Evolutionary conservation across 2,329 filamentous ascomycete species (phyloP), one percentile per base, ranked within the genome.

Genomic region (Teratosphaeria gauchensis): DNA sequence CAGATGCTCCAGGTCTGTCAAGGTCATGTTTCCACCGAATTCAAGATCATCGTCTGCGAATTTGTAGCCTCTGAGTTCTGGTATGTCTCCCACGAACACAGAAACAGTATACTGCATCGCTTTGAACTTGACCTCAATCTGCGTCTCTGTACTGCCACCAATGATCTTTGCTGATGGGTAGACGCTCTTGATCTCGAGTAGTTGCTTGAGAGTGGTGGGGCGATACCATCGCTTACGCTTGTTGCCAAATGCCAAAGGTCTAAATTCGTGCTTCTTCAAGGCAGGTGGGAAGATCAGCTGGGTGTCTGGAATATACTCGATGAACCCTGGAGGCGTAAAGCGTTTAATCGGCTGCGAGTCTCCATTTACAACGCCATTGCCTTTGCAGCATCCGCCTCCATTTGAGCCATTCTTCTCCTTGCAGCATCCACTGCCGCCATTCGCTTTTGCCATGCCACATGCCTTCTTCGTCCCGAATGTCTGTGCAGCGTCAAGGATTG

Each of bases 41-140:
- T 96, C 90, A n/a, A 97, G 75, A 65, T 90, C 81, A 59, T 95
- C 85, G 4, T 92, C 86, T 51, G 88, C 80, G 71, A 96, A 87
- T 3, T 78, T 80, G 70, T 90, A 97, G 64, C 92, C 87, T 12
- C 90, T 82, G 59, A 99, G 77, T 74, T 97, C 94, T 0, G 89
- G 79, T 59, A 99, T 96, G 68, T 99, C 94, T 11, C 92, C 92
- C 9, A 97, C 89, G 65, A 88, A 97, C 0, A 99, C 89, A 0
- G 92, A 96, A 1, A 89, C 85, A 3, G 87, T 87, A 71, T 97
- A 97, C 66, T 91, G 83, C 79, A 96, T 84, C 0, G 87, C 90
- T 77, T 97, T 97, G 82, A 99, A 97, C 75, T 96, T 96, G 76
- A 95, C 89, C 75, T 99, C 94, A 61, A 99, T 97, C 74, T 97